These are phyloP conservation scores for Monosporascus sp. DNA, from an alignment of 2,329 filamentous ascomycete species.

Conservation along the genomic window DNA sequence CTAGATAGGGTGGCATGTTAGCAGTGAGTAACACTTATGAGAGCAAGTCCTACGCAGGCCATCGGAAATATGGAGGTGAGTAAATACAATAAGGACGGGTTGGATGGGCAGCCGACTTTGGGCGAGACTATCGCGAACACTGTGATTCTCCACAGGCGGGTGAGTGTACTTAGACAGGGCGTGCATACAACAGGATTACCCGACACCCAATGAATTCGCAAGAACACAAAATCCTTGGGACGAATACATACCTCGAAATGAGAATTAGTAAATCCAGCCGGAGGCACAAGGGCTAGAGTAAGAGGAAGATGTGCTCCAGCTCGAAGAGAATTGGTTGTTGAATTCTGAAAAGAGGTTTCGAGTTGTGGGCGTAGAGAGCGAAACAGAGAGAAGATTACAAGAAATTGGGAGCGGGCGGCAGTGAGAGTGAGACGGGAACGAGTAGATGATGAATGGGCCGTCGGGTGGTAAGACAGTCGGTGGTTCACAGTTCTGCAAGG, in stretches of 20 bases:
- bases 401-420: neutral
- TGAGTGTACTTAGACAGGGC: too few relatives aligned
- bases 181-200: too few relatives aligned
- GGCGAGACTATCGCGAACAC: too few relatives aligned
- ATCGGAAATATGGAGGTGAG: neutral
- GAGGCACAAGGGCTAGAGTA: neutral
- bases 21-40: constrained; percentile 8
- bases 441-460: neutral
- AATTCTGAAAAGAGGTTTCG: neutral
- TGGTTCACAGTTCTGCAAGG: neutral
- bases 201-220: too few relatives aligned
- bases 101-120: too few relatives aligned
- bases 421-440: neutral
- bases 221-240: too few relatives aligned
- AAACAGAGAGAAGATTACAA: neutral
- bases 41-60: neutral
- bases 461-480: neutral
- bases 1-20: constrained; percentile 27
- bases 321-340: neutral
- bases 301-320: neutral
- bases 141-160: too few relatives aligned
- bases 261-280: neutral
- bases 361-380: neutral
- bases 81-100: too few relatives aligned
- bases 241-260: neutral